Evolutionary conservation across 2,329 filamentous ascomycete species (phyloP), one percentile per base, ranked within the genome.

Genomic region (Niveomyces coronatus): DNA sequence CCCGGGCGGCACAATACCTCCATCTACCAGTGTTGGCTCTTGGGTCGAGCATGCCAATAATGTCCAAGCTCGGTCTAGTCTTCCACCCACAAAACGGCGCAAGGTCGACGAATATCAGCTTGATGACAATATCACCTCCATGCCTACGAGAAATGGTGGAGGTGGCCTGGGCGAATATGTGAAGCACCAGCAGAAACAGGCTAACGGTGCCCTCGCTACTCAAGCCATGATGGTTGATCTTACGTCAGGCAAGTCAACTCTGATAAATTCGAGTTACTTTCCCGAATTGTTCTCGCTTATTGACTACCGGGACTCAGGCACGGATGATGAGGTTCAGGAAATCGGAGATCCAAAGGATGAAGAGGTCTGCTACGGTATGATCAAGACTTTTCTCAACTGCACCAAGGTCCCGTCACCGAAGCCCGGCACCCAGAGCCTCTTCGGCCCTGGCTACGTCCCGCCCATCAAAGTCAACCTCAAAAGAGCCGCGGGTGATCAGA

Each of bases 331-430:
- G 9, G 52, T 76, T 4, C 59, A 71, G 15, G 63, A 77, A 24
- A 57, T 78, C 11, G 68, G 70, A 29, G 71, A 83, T 40, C 68
- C 76, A 20, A 71, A 67, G 32, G 70, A 78, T 15, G 75, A 85
- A 52, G 77, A 85, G 51, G 81, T 93, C 4, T 93, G 85, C 59
- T 87, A 84, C 52, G 86, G 86, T 29, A 82, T 82, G 60, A 60
- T 93, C 15, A 78, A 85, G 39, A 71, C 78, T 3, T 73, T 65
- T 38, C 65, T 91, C 29, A 76, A 79, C 45, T 82, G 80, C 44
- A 70, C 76, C 49, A 63, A 67, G 24, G 75, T 89, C 2, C 86
- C 85, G 1, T 74, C 69, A 3, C 76, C 79, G 0, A 85, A 79
- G 49, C 76, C 81, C 1, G 71, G 71, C 20, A 67, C 70, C 17